Evolutionary conservation across 495 filamentous ascomycete species (phyloP).

Genomic region (Penicillium mononematosum): DNA sequence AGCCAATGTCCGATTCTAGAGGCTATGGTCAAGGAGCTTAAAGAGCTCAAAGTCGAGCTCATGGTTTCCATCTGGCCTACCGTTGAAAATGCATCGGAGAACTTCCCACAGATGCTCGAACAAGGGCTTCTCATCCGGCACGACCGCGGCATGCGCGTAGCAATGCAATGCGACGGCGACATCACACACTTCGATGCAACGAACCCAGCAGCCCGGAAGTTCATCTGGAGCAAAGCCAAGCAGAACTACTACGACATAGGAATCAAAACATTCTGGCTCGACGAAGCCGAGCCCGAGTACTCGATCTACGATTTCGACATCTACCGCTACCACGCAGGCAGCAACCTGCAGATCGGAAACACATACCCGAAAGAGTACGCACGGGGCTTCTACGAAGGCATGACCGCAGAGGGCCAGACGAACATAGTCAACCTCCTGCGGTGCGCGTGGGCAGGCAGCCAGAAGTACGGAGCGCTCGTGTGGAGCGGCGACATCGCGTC

Average conservation of each 20-base stretch:
- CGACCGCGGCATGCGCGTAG: slow-evolving; percentile 51
- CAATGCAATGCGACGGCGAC: slow-evolving; percentile 54
- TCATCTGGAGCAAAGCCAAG: slow-evolving; percentile 54
- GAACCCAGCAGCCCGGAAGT: slow-evolving; percentile 50
- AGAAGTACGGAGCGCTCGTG: slow-evolving; percentile 58
- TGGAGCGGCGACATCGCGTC: slow-evolving; percentile 60
- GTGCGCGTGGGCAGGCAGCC: slow-evolving; percentile 59
- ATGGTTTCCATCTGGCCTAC: slow-evolving; percentile 64
- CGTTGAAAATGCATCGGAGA: slow-evolving; percentile 51
- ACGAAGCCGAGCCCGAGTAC: slow-evolving; percentile 62
- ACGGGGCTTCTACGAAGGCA: slow-evolving; percentile 56
- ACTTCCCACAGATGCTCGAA: slow-evolving; percentile 56
- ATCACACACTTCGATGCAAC: slow-evolving; percentile 57
- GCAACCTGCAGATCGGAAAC: slow-evolving; percentile 54
- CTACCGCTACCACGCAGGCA: slow-evolving; percentile 55
- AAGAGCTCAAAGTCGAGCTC: slow-evolving; percentile 51
- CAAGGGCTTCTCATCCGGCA: slow-evolving; percentile 52
- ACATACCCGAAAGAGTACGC: slow-evolving; percentile 56
- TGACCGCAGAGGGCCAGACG: slow-evolving; percentile 42
- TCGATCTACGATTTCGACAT: slow-evolving; percentile 58
- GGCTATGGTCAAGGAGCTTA: slow-evolving; percentile 56
- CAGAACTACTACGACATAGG: slow-evolving; percentile 57
- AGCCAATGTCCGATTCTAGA: slow-evolving; percentile 23
- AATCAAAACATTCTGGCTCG: slow-evolving; percentile 61
- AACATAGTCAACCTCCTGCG: slow-evolving; percentile 58